Evolutionary conservation across 768 basidiomycete genomes (phyloP).

Genomic region (Xerocomellus intermedius): DNA sequence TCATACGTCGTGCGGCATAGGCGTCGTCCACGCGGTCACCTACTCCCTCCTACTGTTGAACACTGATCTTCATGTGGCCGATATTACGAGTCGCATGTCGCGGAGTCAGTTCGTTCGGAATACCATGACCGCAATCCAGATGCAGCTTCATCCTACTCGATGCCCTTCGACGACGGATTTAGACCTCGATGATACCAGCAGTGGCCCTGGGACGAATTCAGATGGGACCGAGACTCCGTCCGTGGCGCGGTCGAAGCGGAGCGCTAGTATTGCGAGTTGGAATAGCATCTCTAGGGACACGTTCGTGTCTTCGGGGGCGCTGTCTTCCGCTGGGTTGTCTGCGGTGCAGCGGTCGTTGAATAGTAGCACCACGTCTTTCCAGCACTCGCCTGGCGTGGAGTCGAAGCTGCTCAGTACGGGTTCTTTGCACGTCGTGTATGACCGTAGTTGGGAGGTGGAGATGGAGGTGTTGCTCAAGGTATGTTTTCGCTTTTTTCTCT

Average conservation of each 20-base stretch:
- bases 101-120: conserved; percentile 89
- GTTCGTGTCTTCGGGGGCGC: conserved; percentile 39
- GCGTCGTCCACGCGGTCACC: conserved; percentile 91
- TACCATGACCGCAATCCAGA: conserved; percentile 83
- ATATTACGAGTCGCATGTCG: conserved; percentile 86
- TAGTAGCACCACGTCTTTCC: conserved; percentile 64
- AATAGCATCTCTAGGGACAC: conserved; percentile 71
- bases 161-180: conserved; percentile 61
- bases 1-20: conserved; percentile 37
- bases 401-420: conserved; percentile 34
- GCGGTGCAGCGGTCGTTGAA: conserved; percentile 44
- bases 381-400: conserved; percentile 45
- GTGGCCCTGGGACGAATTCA: conserved; percentile 52
- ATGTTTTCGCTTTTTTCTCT: conserved; percentile 1
- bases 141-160: conserved; percentile 61
- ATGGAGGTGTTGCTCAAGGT: conserved; percentile 89
- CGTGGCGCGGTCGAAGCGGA: conserved; percentile 62
- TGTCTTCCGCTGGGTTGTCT: conserved; percentile 35
- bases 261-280: conserved; percentile 84
- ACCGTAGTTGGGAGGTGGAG: conserved; percentile 78
- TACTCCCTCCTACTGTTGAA: conserved; percentile 94
- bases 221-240: conserved; percentile 53
- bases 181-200: conserved; percentile 63
- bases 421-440: conserved; percentile 45
- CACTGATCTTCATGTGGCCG: conserved; percentile 96